Evolutionary conservation across 1,284 basidiomycete species (phyloP).

Genomic region (Omphalotus olearius): DNA sequence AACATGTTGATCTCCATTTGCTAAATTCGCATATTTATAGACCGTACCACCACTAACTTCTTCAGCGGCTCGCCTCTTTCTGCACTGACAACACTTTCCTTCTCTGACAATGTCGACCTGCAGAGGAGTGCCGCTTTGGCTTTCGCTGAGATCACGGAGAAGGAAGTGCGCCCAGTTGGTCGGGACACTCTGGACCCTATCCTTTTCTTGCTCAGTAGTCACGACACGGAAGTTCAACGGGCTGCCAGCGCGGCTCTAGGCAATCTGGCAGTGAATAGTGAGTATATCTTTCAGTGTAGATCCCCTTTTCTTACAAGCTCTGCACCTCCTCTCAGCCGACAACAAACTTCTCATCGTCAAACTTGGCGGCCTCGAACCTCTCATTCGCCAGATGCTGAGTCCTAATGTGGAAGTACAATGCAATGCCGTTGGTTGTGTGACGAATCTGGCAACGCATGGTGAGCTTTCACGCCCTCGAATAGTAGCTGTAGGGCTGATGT

Average conservation of each 20-base stretch:
- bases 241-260: conserved; percentile 98
- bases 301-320: conserved; percentile 15
- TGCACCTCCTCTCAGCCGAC: conserved; percentile 60
- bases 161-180: conserved; percentile 96
- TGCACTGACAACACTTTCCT: conserved; percentile 95
- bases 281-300: conserved; percentile 30
- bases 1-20: conserved; percentile 14
- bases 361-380: conserved; percentile 94
- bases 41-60: conserved; percentile 95
- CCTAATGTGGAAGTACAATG: conserved; percentile 99
- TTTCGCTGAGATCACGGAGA: conserved; percentile 99
- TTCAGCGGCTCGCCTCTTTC: conserved; percentile 90
- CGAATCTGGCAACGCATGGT: conserved; percentile 98
- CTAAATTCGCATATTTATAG: conserved; percentile 36
- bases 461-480: conserved; percentile 23
- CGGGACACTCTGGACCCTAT: conserved; percentile 98
- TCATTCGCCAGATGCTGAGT: conserved; percentile 98
- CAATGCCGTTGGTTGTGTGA: conserved; percentile 99
- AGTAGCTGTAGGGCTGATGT: background rate
- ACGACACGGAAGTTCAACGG: conserved; percentile 98
- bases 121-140: conserved; percentile 97
- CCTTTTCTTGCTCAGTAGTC: conserved; percentile 94
- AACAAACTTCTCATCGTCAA: conserved; percentile 99
- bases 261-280: conserved; percentile 97
- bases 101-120: conserved; percentile 98